These are phyloP conservation scores for Wickerhamiella siamensis DNA, from an alignment of 805 yeast genomes.

Conservation along the genomic window DNA sequence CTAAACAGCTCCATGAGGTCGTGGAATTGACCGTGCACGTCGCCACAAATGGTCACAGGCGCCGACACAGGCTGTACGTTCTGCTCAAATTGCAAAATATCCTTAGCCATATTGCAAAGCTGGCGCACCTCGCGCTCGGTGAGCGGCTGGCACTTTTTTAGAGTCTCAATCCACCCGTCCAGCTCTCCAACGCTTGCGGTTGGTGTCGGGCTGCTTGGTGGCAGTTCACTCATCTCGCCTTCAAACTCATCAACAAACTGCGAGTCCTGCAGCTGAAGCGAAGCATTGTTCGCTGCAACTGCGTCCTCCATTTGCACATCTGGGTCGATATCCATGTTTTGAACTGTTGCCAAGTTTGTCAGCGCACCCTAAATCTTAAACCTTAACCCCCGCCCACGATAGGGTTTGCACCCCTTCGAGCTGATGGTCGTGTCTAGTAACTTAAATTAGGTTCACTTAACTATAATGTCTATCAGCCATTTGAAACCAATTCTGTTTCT, in stretches of 20 bases:
- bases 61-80: slow-evolving; percentile 91
- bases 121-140: slow-evolving; percentile 66
- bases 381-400: too few relatives aligned
- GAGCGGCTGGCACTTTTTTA: slow-evolving; percentile 71
- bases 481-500: too few relatives aligned
- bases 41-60: slow-evolving; percentile 95
- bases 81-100: slow-evolving; percentile 78
- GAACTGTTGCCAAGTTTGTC: neutral
- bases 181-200: slow-evolving; percentile 51
- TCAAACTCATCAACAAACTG: slow-evolving; percentile 2
- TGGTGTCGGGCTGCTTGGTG: slow-evolving; percentile 7
- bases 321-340: slow-evolving; percentile 26
- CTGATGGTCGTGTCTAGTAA: too few relatives aligned
- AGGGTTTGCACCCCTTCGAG: too few relatives aligned
- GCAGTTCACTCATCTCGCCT: slow-evolving; percentile 5
- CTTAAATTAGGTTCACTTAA: too few relatives aligned
- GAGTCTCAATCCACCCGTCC: slow-evolving; percentile 81
- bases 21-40: slow-evolving; percentile 94
- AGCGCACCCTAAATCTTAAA: too few relatives aligned
- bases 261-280: slow-evolving; percentile 5
- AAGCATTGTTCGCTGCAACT: slow-evolving; percentile 7
- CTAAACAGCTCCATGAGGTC: slow-evolving; percentile 89
- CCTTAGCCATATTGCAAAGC: slow-evolving; percentile 82
- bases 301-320: slow-evolving; percentile 29
- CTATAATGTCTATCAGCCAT: too few relatives aligned